Percentiles rank a stretch among this genome's conserved stretches.
phyloP scores from a whole-genome alignment of 371 early-diverging fungal genomes.

The Massospora cicadina region DNA sequence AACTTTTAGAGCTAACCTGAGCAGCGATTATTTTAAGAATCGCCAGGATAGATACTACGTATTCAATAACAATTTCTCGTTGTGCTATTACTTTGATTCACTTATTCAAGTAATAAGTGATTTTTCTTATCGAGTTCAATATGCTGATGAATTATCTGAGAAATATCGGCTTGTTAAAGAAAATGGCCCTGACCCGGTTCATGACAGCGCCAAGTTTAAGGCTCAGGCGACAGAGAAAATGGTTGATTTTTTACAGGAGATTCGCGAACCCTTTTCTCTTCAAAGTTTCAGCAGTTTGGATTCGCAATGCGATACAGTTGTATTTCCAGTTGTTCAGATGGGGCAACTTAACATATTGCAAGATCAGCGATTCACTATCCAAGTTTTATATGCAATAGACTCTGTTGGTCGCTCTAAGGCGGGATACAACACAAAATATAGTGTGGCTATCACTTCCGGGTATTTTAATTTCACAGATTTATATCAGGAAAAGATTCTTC shows the following conservation, averaged over 20 bases:
- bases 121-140: conserved; percentile 41
- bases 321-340: conserved; percentile 79
- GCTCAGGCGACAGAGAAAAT: conserved; percentile 26
- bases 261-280: conserved; percentile 13
- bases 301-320: conserved; percentile 34
- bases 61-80: conserved; percentile 27
- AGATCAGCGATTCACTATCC: conserved; percentile 45
- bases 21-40: conserved; percentile 80
- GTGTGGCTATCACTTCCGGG: conserved; percentile 64
- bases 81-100: conserved; percentile 50
- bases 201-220: conserved; percentile 35
- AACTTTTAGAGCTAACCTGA: conserved; percentile 72
- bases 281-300: background rate
- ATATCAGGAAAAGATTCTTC: conserved; percentile 37
- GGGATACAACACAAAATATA: conserved; percentile 15
- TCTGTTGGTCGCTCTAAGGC: conserved; percentile 18
- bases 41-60: conserved; percentile 86
- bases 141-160: conserved; percentile 6
- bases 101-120: conserved; percentile 37
- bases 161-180: conserved; percentile 2
- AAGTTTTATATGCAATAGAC: conserved; percentile 30
- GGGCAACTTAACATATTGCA: conserved; percentile 60
- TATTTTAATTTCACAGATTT: conserved; percentile 79
- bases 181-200: conserved; percentile 38
- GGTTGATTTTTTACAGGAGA: conserved; percentile 26